phyloP scores from a whole-genome alignment of 306 rosid genomes.

The Quercus variabilis region DNA sequence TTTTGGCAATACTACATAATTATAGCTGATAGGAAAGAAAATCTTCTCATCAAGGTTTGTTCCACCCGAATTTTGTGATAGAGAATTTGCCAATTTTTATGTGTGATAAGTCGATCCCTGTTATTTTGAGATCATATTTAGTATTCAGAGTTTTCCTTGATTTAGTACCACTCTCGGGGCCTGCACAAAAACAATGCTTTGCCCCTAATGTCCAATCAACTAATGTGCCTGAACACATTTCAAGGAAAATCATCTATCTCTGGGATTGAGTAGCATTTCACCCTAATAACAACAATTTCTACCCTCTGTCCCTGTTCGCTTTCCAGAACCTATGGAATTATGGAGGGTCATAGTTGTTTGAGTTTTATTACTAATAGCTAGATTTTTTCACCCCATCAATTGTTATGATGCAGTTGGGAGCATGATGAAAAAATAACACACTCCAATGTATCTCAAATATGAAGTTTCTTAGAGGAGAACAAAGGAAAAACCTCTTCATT shows the following conservation, averaged over 20 bases:
- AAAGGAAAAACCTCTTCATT: not conserved
- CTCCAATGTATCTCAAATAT: not conserved
- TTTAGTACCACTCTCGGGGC: too few relatives aligned
- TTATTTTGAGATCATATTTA: too few relatives aligned
- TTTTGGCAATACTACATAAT: not conserved
- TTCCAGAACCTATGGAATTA: not conserved
- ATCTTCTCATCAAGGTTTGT: not conserved
- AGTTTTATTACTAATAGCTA: not conserved
- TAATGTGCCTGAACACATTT: too few relatives aligned
- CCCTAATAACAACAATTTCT: not conserved
- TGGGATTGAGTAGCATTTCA: too few relatives aligned
- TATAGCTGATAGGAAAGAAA: not conserved
- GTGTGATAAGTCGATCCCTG: not conserved
- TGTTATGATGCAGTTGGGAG: not conserved
- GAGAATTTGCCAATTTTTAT: not conserved
- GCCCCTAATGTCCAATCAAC: too few relatives aligned
- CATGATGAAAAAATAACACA: not conserved
- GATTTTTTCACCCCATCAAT: not conserved
- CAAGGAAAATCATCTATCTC: too few relatives aligned
- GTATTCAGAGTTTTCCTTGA: too few relatives aligned
- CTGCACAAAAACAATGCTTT: too few relatives aligned
- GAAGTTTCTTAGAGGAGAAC: not conserved
- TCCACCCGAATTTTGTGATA: not conserved
- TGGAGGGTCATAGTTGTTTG: not conserved
- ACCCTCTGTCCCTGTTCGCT: not conserved